A percentile compares a stretch with the other conserved stretches of the same genome.
phyloP scores from a whole-genome alignment of 768 basidiomycete genomes.

The Calocera cornea region DNA sequence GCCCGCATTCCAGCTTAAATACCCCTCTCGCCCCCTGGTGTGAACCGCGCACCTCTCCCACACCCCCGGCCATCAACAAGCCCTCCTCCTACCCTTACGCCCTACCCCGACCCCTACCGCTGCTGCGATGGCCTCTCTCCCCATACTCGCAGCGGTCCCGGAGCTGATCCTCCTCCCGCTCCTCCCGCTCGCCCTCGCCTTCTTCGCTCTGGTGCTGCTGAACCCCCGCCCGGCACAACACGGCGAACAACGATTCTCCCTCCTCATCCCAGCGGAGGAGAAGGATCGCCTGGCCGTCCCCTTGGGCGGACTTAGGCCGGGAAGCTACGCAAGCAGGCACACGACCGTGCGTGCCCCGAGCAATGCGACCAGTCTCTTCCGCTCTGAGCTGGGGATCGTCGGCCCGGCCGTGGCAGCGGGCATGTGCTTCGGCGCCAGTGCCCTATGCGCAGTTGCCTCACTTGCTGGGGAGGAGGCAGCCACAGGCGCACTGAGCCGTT shows the following conservation, averaged over 20 bases:
- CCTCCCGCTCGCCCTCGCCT: neutral
- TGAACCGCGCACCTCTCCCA: no score
- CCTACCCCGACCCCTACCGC: neutral
- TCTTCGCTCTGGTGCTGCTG: neutral
- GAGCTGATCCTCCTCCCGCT: neutral
- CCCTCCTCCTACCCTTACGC: no score
- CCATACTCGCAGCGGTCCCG: neutral
- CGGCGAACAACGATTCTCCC: neutral
- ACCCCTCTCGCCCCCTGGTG: no score
- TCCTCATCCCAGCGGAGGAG: neutral
- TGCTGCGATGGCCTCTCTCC: neutral
- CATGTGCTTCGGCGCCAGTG: neutral
- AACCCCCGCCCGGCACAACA: neutral
- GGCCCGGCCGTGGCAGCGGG: neutral
- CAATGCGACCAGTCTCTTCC: neutral
- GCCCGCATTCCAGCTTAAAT: no score
- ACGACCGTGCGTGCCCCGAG: neutral
- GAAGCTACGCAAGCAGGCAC: neutral
- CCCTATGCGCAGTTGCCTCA: neutral
- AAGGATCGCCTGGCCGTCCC: neutral
- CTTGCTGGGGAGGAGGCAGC: neutral
- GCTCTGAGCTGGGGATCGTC: neutral
- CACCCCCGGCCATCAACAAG: no score
- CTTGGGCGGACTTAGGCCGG: neutral
- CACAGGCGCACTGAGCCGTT: neutral